Base-by-base conservation (phyloP, 768 basidiomycete genomes). In the Lactarius hatsudake region DNA sequence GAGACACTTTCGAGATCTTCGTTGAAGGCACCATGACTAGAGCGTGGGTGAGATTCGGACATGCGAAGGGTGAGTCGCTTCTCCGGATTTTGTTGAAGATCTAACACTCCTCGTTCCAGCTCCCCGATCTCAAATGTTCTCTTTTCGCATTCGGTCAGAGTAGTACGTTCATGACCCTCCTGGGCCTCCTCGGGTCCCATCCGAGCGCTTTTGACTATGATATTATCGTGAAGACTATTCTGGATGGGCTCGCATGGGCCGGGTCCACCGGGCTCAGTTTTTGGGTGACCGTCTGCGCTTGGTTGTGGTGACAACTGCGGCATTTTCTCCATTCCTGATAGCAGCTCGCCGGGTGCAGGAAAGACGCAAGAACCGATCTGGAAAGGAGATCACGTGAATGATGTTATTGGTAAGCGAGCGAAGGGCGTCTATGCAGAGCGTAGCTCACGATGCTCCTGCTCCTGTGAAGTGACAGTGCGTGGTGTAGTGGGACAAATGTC, bases 61-160 rank as follows among this genome's bases (percentile, higher is more conserved):
- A 38, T 55, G 34, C 20, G 62, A 30, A 55, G 28, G 26, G 26
- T 57, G 38, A 30, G 59, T 26, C 32, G 30, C 26, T 54, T 57
- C 26, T 65, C 61, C 10, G 20, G 15, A 9, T 48, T 15, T 7
- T 54, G 63, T 30, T 56, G 56, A 12, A 26, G 48, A 9, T 63
- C 59, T 40, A 34, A 66, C 42, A 51, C 58, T 18, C 63, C 62
- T 51, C 61, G 54, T 20, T 64, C 59, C 9, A 23, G 48, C 3
- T 30, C 38, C 7, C 59, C 61, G 32, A 64, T 59, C 30, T 34
- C 36, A 13, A 20, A 36, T 55, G 61, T 59, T 28, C 40, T 57
- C 40, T 56, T 59, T 42, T 69, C 54, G 55, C 62, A 59, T 28
- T 68, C 48, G 26, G 54, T 43, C 17, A 13, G 23, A 13, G 59